These are phyloP conservation scores for Metschnikowia continentalis DNA, from an alignment of 805 yeast genomes.

Conservation along the genomic window DNA sequence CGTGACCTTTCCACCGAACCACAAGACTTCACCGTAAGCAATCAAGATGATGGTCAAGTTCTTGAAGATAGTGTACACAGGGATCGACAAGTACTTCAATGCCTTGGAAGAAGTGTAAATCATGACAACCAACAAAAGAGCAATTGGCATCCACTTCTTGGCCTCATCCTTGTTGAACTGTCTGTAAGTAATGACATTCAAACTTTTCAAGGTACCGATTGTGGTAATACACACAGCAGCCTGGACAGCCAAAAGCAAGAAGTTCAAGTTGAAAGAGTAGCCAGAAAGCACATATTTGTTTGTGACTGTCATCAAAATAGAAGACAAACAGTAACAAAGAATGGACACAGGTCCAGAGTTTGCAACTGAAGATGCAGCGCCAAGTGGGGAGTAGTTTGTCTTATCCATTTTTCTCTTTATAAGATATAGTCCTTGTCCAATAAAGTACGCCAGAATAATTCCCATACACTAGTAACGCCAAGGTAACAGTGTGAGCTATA, in stretches of 20 bases:
- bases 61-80: conserved; percentile 97
- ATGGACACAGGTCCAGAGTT: conserved; percentile 68
- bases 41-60: conserved; percentile 93
- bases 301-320: conserved; percentile 95
- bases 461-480: conserved; percentile 30
- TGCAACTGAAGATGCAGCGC: conserved; percentile 31
- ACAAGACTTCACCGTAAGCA: conserved; percentile 96
- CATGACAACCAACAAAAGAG: conserved; percentile 84
- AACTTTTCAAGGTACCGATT: conserved; percentile 64
- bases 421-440: conserved; percentile 33
- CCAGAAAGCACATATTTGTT: conserved; percentile 90
- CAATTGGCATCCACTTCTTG: conserved; percentile 93
- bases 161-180: conserved; percentile 83
- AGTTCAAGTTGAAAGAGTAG: conserved; percentile 70
- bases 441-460: conserved; percentile 35
- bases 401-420: conserved; percentile 36
- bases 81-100: conserved; percentile 82
- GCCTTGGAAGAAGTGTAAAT: conserved; percentile 96
- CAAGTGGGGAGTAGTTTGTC: conserved; percentile 22
- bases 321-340: conserved; percentile 82
- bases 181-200: conserved; percentile 81
- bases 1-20: conserved; percentile 93
- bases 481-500: background rate
- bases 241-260: conserved; percentile 85
- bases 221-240: conserved; percentile 75